Evolutionary conservation across 768 basidiomycete species (phyloP), one percentile per base, ranked within the genome.

Genomic region (Lyophyllum decastes): DNA sequence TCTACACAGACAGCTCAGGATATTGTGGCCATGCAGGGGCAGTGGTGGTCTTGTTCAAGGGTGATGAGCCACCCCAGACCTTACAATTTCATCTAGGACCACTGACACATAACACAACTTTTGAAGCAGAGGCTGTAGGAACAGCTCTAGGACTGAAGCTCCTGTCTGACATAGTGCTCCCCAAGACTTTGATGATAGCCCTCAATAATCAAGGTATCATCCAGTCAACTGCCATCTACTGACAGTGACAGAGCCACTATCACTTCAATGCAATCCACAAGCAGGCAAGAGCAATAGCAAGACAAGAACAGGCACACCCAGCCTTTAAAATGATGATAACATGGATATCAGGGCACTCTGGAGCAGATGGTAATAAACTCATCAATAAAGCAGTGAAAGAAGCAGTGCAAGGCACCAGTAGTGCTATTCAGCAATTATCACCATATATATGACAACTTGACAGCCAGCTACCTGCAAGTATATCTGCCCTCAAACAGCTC

Each of bases 1-100:
- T 66, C 4, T 62, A 51, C 49, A 57, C 56, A 16, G 61, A 66
- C 44, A 59, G 64, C 14, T 66, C 64, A 12, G 61, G 64, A 2
- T 43, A 53, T 17, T 51, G 50, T 14, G 45, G 57, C 6, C 19
- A 48, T 0, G 49, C 56, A 38, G 62, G 66, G 1, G 62, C 58
- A 0, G 47, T 55, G 19, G 65, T 61, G 25, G 61, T 63, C 0
- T 26, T 67, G 16, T 58, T 44, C 17, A 26, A 43, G n/a, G 33
- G 35, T 0, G 33, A 50, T 21, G 38, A 44, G 17, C 25, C 9
- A n/a, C 47, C 30, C 8, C 54, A 43, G 25, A 55, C 50, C 0
- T 46, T 66, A n/a, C 14, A 49, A 17, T 62, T 49, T 56, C 50
- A 56, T 19, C 45, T 68, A 12, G 65, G 67, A 14, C 26, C 52